Evolutionary conservation across 192 early-diverging fungal genomes (phyloP).

Genomic region (Oehlia diaphana): DNA sequence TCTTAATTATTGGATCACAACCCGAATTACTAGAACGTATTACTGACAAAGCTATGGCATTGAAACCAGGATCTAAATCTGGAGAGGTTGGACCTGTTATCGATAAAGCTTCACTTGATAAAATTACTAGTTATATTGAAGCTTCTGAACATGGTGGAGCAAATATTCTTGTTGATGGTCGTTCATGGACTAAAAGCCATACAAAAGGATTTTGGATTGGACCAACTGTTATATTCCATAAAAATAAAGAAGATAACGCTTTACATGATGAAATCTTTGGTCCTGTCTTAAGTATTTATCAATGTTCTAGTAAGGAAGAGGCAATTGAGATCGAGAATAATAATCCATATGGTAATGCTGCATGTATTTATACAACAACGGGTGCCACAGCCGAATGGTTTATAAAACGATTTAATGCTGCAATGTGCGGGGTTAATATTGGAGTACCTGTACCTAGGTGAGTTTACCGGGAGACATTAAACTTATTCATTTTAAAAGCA

Average conservation of each 20-base stretch:
- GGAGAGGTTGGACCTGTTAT: conserved; percentile 77
- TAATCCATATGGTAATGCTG: conserved; percentile 69
- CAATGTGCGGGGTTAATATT: conserved; percentile 78
- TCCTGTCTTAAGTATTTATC: conserved; percentile 69
- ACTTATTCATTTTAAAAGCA: too few relatives aligned
- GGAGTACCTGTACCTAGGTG: not conserved
- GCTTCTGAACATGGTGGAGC: conserved; percentile 56
- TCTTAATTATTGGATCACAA: conserved; percentile 70
- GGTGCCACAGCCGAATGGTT: conserved; percentile 72
- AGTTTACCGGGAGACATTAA: not conserved
- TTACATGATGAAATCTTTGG: conserved; percentile 84
- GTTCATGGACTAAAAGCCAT: conserved; percentile 39
- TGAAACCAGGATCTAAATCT: conserved; percentile 54
- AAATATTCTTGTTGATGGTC: conserved; percentile 71
- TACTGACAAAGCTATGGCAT: conserved; percentile 53
- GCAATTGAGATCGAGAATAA: conserved; percentile 76
- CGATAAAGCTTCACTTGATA: conserved; percentile 58
- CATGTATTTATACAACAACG: conserved; percentile 49
- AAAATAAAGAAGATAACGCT: conserved; percentile 54
- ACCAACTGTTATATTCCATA: conserved; percentile 68
- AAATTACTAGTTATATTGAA: conserved; percentile 64
- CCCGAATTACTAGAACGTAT: conserved; percentile 62
- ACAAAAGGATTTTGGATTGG: conserved; percentile 70
- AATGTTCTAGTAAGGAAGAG: conserved; percentile 53
- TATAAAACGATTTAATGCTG: conserved; percentile 66